Percentiles rank a stretch among this genome's conserved stretches.
Evolutionary conservation across 257 asterid species (phyloP).

Genomic region (Mitragyna speciosa): DNA sequence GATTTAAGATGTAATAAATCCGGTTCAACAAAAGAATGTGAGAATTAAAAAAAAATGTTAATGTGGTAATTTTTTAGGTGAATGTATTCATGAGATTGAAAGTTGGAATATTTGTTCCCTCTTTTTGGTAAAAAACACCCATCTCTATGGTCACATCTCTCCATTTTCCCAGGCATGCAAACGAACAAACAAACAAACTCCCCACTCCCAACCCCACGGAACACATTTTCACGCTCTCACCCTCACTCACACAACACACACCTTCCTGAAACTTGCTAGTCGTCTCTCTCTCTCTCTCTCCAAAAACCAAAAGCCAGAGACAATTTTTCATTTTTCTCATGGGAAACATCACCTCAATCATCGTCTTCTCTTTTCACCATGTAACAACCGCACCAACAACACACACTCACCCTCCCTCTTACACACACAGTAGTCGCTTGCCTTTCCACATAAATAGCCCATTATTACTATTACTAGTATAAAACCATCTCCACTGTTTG

Average conservation of each 20-base stretch:
- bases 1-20: no score
- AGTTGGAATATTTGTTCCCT: no score
- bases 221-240: not conserved
- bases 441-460: not conserved
- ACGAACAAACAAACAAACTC: not conserved
- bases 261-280: no score
- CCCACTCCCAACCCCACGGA: not conserved
- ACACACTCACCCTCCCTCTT: not conserved
- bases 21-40: no score
- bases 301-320: not conserved
- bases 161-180: not conserved
- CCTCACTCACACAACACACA: not conserved
- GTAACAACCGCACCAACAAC: constrained; percentile 5
- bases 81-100: no score
- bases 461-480: not conserved
- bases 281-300: no score
- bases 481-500: not conserved
- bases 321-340: not conserved
- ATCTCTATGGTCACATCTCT: not conserved
- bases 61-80: no score
- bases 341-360: not conserved
- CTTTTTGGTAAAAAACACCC: no score
- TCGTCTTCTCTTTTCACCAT: constrained; percentile 18
- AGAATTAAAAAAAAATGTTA: no score
- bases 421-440: not conserved